Evolutionary conservation across 306 rosid genomes (phyloP), one percentile per base, ranked within the genome.

Genomic region (Mimosa bimucronata): DNA sequence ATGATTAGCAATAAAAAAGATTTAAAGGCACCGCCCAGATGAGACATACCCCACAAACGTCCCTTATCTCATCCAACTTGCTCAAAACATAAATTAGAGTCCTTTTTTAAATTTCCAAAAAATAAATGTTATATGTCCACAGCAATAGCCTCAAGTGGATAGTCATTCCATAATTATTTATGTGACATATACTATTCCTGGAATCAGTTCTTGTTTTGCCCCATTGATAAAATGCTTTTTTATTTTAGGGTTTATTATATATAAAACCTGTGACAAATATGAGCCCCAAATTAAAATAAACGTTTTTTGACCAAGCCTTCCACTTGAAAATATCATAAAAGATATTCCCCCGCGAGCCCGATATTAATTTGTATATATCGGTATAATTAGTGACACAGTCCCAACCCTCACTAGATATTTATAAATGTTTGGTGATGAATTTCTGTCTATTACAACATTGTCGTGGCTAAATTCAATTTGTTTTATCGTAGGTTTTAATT

Each of bases 1-100:
- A 69, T 69, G 52, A 67, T 67, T 67, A n/a, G 21, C 18, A 12
- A 42, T 23, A 69, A 69, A 23, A 70, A 12, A 11, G 55, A 42
- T 69, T 21, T 69, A 25, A 55, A 55, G 57, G 23, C 74, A 70
- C 74, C 74, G 74, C 48, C 57, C 74, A 66, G 8, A 37, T 6
- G 57, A 42, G 74, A 25, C 38, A 2, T 23, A 14, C 23, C 74
- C 74, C 74, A 70, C 57, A 67, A 18, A 70, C 38, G 57, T 70
- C 74, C 52, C 7, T 68, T 11, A 12, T 69, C 34, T 1, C 34
- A 40, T 6, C 53, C 37, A 69, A 69, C 74, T 69, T 69, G 55
- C 37, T 25, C 13, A 40, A 38, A 6, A 10, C 18, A 40, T 26
- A 68, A 67, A 38, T 21, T 5, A 12, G 2, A 21, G 3, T 1